Base-by-base conservation (phyloP, 2,329 filamentous ascomycete species). In the Penicillium sp. region DNA sequence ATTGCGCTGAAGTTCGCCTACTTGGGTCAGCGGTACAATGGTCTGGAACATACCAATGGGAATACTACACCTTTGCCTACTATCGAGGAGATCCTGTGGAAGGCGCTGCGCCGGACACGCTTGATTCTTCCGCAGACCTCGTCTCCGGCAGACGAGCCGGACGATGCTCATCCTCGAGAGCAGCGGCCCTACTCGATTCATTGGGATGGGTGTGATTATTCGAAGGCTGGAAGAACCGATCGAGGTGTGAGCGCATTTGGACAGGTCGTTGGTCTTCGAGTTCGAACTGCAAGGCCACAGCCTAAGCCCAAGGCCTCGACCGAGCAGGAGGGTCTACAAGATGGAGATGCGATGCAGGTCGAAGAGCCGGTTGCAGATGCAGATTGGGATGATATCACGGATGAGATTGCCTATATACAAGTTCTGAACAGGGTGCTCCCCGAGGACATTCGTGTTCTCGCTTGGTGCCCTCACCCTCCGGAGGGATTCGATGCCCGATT, bases 1-100 rank as follows among this genome's bases (percentile, higher is more conserved):
- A 91, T 99, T 65, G 95, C 94, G 8, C 82, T 99, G 62, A 98
- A 97, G 77, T 88, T 99, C 65, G 93, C 95, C 42, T 99, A 99
- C 76, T 81, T 98, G 38, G 95, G 95, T 51, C 91, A 92, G 75
- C 86, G 87, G 59, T 99, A 98, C 78, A 94, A 95, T 77, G 95
- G 95, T 1, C 96, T 93, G 76, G 95, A 99, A 81, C 91, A 94
- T 77, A 89, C 94, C 73, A 84, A 85, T 62, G 88, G 88, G 68
- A 90, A 90, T 63, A 80, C 76, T 1, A 90, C 88, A 5, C 86
- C 87, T 3, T 76, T 91, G 65, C 89, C 94, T 5, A 93, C 93
- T 0, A 91, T 99, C 65, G 95, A 99, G 78, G 93, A 97, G 78
- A 91, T 93, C 78, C 76, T 99, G 53, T 99, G 93, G 91, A 93